Evolutionary conservation across 2,329 filamentous ascomycete genomes (phyloP).

Genomic region (Phaeophleospora eucalypticola): DNA sequence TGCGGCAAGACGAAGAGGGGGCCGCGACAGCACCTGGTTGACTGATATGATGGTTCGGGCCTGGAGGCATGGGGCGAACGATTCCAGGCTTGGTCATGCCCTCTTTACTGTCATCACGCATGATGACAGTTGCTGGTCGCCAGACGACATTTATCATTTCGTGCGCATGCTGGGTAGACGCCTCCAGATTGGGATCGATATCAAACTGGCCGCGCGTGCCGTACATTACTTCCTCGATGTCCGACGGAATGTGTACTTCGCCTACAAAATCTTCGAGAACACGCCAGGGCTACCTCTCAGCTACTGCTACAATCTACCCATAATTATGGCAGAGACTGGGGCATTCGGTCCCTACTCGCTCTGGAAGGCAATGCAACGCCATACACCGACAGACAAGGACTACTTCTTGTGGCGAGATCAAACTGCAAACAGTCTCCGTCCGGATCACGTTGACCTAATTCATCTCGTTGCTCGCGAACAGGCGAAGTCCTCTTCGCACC

Average conservation of each 20-base stretch:
- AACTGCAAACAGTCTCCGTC: constrained; percentile 19
- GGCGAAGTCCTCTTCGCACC: constrained; percentile 36
- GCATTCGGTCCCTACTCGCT: neutral
- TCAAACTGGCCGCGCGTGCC: constrained; percentile 9
- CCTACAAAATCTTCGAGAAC: constrained; percentile 19
- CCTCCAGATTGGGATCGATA: constrained; percentile 13
- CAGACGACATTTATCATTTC: no score
- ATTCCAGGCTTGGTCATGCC: no score
- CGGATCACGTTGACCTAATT: constrained; percentile 40
- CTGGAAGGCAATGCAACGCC: constrained; percentile 5
- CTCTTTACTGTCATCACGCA: no score
- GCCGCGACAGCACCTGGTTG: no score
- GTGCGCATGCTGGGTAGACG: no score
- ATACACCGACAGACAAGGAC: constrained; percentile 7
- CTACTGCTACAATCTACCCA: constrained; percentile 17
- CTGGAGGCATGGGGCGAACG: no score
- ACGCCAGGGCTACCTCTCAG: constrained; percentile 17
- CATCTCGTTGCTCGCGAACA: constrained; percentile 44
- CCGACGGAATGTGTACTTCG: constrained; percentile 7
- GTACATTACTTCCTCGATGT: constrained; percentile 20
- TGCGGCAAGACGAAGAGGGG: no score
- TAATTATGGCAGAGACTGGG: constrained; percentile 16
- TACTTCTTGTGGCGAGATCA: neutral
- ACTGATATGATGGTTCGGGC: no score
- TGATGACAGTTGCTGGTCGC: no score